These are phyloP conservation scores for Eremothecium cymbalariae DNA, from an alignment of 1,139 yeast genomes.

Conservation along the genomic window DNA sequence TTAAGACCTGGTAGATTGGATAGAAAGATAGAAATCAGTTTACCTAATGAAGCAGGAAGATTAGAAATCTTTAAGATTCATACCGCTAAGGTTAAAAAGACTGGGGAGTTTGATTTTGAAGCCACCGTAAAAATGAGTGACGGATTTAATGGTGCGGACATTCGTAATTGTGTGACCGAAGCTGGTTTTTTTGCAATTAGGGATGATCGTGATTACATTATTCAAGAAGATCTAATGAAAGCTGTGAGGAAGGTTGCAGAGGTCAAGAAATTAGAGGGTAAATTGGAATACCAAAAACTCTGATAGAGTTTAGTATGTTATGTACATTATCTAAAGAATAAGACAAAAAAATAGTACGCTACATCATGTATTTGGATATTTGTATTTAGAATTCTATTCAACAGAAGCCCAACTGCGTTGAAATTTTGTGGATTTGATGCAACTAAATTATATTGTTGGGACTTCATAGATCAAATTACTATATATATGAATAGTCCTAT, in stretches of 20 bases:
- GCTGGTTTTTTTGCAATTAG: slow-evolving; percentile 98
- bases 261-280: slow-evolving; percentile 94
- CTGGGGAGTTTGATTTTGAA: slow-evolving; percentile 95
- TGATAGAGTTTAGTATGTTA: slow-evolving; percentile 32
- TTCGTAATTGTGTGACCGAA: slow-evolving; percentile 95
- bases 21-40: slow-evolving; percentile 89
- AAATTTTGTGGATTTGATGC: too few species aligned
- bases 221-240: slow-evolving; percentile 92
- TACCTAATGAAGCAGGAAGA: slow-evolving; percentile 96
- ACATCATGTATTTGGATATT: neutral
- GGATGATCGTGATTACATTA: slow-evolving; percentile 90
- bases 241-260: slow-evolving; percentile 98
- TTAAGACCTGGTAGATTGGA: slow-evolving; percentile 98
- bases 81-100: slow-evolving; percentile 74
- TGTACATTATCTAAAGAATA: neutral
- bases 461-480: neutral
- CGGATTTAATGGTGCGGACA: slow-evolving; percentile 98
- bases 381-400: too few species aligned
- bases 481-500: slow-evolving; percentile 2
- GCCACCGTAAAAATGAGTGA: slow-evolving; percentile 97
- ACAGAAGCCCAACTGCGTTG: too few species aligned
- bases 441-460: too few species aligned
- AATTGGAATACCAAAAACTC: slow-evolving; percentile 85
- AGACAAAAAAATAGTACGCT: too few species aligned
- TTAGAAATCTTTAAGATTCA: slow-evolving; percentile 93